Percentiles rank a stretch among this genome's conserved stretches.
These are phyloP conservation scores for Blepharisma undulans DNA, from an alignment of 169 alveolate genomes.

Conservation along the genomic window DNA sequence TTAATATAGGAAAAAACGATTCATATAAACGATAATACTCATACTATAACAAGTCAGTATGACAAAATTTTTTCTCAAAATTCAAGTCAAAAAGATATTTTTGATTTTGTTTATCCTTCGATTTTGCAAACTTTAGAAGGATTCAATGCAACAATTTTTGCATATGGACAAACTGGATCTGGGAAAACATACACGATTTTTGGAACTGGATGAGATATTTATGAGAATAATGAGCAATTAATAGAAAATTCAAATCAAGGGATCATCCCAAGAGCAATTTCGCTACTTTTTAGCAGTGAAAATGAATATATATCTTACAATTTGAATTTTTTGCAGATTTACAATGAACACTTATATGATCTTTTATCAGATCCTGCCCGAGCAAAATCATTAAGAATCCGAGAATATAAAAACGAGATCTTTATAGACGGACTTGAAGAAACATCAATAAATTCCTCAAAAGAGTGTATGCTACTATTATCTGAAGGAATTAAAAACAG, in stretches of 20 bases:
- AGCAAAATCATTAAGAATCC: neutral
- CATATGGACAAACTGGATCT: conserved; percentile 65
- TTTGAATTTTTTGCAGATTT: neutral
- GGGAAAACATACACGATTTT: conserved; percentile 70
- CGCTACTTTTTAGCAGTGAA: neutral
- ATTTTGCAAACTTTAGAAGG: conserved; percentile 80
- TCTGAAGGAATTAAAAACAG: neutral
- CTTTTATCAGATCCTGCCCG: neutral
- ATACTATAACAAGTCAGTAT: neutral
- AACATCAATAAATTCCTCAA: neutral
- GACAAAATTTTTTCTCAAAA: neutral
- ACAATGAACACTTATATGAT: neutral
- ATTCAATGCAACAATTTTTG: conserved; percentile 68
- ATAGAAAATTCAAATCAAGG: neutral
- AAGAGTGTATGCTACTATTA: neutral
- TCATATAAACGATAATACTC: neutral
- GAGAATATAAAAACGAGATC: neutral
- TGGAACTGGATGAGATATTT: conserved; percentile 40
- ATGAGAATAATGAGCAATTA: neutral
- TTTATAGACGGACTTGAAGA: neutral
- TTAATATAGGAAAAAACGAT: neutral
- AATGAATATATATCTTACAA: neutral
- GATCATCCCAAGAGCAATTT: conserved; percentile 15
- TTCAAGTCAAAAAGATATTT: neutral
- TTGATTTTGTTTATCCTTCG: conserved; percentile 51